A percentile compares a stretch with the other conserved stretches of the same genome.
phyloP scores from a whole-genome alignment of 2,329 filamentous ascomycete species.

The Eutypa lata region DNA sequence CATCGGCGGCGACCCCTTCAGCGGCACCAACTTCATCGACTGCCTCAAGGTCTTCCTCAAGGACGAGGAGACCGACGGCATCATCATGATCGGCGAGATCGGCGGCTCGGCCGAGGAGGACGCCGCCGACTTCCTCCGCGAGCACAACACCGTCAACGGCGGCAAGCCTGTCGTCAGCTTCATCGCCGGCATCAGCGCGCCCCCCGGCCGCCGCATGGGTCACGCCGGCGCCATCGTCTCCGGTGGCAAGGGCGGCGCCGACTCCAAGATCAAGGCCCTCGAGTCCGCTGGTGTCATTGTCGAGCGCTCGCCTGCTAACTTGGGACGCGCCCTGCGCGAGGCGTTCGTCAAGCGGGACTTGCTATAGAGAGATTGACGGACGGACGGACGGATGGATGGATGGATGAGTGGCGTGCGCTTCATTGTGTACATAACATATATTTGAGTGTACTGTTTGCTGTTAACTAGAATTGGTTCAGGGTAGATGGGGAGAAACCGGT shows the following conservation, averaged over 20 bases:
- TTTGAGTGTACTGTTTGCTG: neutral
- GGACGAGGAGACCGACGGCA: conserved; percentile 94
- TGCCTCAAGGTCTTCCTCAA: conserved; percentile 95
- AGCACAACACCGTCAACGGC: conserved; percentile 80
- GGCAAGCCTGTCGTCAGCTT: conserved; percentile 96
- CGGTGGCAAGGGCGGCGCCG: conserved; percentile 94
- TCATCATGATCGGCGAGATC: conserved; percentile 99
- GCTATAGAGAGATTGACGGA: conserved; percentile 58
- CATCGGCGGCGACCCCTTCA: conserved; percentile 98
- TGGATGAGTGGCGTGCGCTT: too few species aligned
- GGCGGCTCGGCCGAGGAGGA: conserved; percentile 97
- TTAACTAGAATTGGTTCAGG: neutral
- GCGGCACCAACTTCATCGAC: conserved; percentile 99
- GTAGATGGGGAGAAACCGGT: neutral
- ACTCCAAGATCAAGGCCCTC: conserved; percentile 95
- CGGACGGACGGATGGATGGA: too few species aligned
- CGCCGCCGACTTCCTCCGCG: conserved; percentile 90
- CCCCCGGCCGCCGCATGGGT: conserved; percentile 94
- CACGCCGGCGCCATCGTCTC: conserved; percentile 98
- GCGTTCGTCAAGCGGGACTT: conserved; percentile 96
- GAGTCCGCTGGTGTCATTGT: conserved; percentile 93
- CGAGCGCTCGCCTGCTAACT: conserved; percentile 85
- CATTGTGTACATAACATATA: too few species aligned
- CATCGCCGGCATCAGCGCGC: conserved; percentile 96
- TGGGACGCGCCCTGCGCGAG: conserved; percentile 90